Conservation (phyloP, 805 yeast species). For the Barnettozyma pratensis region DNA sequence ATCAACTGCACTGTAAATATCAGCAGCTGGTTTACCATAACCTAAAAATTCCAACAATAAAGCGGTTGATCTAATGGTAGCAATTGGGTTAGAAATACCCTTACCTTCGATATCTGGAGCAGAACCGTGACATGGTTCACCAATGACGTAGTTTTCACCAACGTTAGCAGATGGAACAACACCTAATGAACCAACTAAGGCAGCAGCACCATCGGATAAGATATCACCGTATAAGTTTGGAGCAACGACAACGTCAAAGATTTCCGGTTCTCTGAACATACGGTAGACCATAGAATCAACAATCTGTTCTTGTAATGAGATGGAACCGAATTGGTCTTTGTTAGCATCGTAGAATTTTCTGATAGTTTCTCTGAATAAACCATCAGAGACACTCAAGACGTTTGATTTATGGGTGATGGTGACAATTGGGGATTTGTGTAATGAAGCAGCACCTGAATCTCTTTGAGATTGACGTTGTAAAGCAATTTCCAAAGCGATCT, state of each 20-base stretch:
- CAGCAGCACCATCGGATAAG: constrained; percentile 96
- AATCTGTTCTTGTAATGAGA: constrained; percentile 87
- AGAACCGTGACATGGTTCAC: constrained; percentile 99
- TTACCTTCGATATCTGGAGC: constrained; percentile 98
- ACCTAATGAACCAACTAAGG: constrained; percentile 94
- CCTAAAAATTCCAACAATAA: constrained; percentile 97
- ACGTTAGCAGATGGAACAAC: constrained; percentile 98
- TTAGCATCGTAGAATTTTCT: constrained; percentile 43
- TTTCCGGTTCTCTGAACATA: constrained; percentile 97
- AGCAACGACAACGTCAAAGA: constrained; percentile 96
- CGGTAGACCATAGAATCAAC: constrained; percentile 99
- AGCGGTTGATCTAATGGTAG: constrained; percentile 97
- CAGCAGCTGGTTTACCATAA: constrained; percentile 80
- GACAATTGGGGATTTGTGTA: constrained; percentile 53
- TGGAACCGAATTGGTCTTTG: constrained; percentile 49
- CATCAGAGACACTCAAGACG: constrained; percentile 88
- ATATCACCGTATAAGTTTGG: constrained; percentile 98
- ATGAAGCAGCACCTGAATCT: constrained; percentile 50
- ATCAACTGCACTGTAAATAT: constrained; percentile 91
- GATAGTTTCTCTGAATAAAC: constrained; percentile 86
- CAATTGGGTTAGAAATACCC: constrained; percentile 93
- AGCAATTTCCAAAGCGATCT: constrained; percentile 90
- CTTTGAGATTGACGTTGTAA: constrained; percentile 82
- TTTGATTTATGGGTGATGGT: constrained; percentile 97
- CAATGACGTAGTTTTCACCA: constrained; percentile 92